These are phyloP conservation scores for Ceratocystis papillata DNA, from an alignment of 2,329 filamentous ascomycete species.

Conservation along the genomic window DNA sequence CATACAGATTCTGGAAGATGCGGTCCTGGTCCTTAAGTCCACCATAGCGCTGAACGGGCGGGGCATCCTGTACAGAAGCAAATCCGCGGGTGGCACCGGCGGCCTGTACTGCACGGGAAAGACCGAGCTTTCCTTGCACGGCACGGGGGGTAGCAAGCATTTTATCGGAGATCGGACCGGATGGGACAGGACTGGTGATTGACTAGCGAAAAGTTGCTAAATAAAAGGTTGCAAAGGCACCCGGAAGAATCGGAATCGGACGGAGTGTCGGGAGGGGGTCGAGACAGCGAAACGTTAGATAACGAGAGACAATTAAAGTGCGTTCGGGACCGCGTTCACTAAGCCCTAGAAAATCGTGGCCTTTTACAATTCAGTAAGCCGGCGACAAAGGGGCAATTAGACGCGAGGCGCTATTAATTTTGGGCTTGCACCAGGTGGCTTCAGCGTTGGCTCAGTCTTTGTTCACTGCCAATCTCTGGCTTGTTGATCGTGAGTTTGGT, in stretches of 20 bases:
- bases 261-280: background rate
- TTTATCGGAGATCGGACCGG: constrained; percentile 29
- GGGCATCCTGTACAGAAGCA: constrained; percentile 65
- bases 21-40: constrained; percentile 92
- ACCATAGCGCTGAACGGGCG: constrained; percentile 58
- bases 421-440: background rate
- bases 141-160: constrained; percentile 39
- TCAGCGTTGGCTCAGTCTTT: background rate
- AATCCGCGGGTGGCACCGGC: constrained; percentile 51
- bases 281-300: too few species aligned
- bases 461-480: background rate
- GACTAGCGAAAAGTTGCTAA: background rate
- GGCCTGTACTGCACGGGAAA: constrained; percentile 32
- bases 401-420: background rate
- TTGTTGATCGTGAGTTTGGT: background rate
- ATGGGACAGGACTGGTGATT: constrained; percentile 27
- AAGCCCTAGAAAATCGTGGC: background rate
- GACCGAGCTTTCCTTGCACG: constrained; percentile 32
- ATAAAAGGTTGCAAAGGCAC: background rate
- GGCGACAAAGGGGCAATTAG: background rate
- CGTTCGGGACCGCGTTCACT: background rate
- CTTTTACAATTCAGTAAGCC: background rate
- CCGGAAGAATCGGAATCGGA: background rate
- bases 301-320: constrained; percentile 5
- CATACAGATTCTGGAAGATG: constrained; percentile 98